Base-by-base conservation (phyloP, 2,329 filamentous ascomycete species). In the Ascochyta lentis region DNA sequence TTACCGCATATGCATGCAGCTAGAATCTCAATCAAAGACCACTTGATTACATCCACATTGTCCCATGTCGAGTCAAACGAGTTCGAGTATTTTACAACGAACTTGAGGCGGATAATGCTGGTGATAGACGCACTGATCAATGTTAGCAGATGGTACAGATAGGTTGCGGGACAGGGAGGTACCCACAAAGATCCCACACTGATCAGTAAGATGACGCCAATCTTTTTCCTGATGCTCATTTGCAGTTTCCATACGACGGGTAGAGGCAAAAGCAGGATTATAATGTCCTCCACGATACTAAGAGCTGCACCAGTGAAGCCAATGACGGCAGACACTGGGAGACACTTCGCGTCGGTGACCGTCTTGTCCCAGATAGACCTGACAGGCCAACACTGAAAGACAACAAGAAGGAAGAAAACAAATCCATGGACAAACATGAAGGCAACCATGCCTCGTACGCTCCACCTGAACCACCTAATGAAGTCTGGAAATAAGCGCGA, bases 21-120 rank as follows among this genome's bases (percentile, higher is more conserved):
- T 9, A 64, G 45, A 5, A 59, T 56, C 39, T 64, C 61, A 24
- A 64, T 61, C 4, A 61, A 48, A n/a, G 61, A 64, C 61, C 61
- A 64, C 22, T 59, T 61, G 48, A 58, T 47, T 4, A 61, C 49
- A 24, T 64, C 58, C n/a, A 59, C 61, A 13, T 64, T 61, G 13
- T 64, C 61, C 61, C 58, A 64, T 1, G 61, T 64, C 6, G 56
- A 54, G 49, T 61, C 58, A 26, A 49, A 61, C 3, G 56, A 54
- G 31, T 59, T 61, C 5, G 56, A 48, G 40, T 58, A 61, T 27
- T 64, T 56, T 6, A 64, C 37, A 3, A 64, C 35, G 33, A 26
- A 64, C n/a, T 52, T 56, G 24, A 64, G 56, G 19, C 58, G 61
- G 15, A 64, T 27, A 12, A 64, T 58, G 29, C 61, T 61, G 31